Evolutionary conservation across 2,329 filamentous ascomycete genomes (phyloP).

Genomic region (Penicillium sp.): DNA sequence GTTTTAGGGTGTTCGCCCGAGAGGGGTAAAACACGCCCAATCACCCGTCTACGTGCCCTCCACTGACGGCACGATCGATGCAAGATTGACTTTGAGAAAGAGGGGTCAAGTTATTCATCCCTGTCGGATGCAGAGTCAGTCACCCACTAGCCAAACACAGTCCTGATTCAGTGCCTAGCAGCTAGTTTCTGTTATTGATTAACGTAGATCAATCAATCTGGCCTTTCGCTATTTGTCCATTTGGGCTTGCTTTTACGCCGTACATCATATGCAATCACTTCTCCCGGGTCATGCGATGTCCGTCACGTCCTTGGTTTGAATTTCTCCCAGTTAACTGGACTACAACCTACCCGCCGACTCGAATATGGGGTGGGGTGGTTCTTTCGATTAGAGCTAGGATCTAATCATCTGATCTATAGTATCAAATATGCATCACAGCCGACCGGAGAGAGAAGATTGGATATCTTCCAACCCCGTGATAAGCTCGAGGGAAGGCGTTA

Average conservation of each 20-base stretch:
- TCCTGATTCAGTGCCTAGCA: background rate
- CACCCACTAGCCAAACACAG: background rate
- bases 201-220: background rate
- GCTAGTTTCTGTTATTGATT: background rate
- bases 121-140: background rate
- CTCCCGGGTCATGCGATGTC: background rate
- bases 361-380: background rate
- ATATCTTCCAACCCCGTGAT: background rate
- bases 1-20: background rate
- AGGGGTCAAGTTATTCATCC: background rate
- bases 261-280: background rate
- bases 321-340: background rate
- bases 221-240: background rate
- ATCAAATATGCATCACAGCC: background rate
- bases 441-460: background rate
- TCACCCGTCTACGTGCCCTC: background rate
- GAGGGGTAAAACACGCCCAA: conserved; percentile 9
- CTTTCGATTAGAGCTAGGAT: background rate
- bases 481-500: background rate
- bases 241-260: background rate
- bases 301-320: background rate
- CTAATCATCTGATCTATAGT: background rate
- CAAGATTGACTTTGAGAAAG: conserved; percentile 15
- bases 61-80: conserved; percentile 10
- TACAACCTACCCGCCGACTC: background rate